These are phyloP conservation scores for Didymella glomerata DNA, from an alignment of 2,329 filamentous ascomycete species.

Conservation along the genomic window DNA sequence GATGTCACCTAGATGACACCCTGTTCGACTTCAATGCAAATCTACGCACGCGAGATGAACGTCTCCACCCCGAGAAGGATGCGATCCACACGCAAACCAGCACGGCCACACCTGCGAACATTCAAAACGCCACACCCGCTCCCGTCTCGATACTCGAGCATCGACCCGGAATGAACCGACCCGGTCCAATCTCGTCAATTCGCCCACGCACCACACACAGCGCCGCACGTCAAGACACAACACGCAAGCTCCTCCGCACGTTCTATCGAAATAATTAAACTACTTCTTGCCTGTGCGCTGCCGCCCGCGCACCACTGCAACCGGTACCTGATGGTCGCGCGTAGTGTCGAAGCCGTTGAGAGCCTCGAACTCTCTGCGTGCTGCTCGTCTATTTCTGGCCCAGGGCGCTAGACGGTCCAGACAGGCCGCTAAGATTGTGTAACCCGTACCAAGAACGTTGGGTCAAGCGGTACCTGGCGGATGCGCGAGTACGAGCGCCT, in stretches of 20 bases:
- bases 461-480: slow-evolving; percentile 4
- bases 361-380: background rate
- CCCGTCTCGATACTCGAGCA: slow-evolving; percentile 3
- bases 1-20: background rate
- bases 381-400: slow-evolving; percentile 1
- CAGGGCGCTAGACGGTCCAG: background rate
- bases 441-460: slow-evolving; percentile 1
- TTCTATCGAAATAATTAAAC: slow-evolving; percentile 6
- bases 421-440: background rate
- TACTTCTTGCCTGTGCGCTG: background rate
- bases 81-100: background rate
- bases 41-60: background rate
- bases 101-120: slow-evolving; percentile 1
- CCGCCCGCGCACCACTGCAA: background rate
- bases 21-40: background rate
- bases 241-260: slow-evolving; percentile 1
- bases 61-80: background rate
- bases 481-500: slow-evolving; percentile 1
- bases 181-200: background rate
- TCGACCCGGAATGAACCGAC: background rate
- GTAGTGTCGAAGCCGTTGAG: background rate
- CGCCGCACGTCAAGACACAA: background rate
- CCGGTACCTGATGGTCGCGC: background rate
- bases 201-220: slow-evolving; percentile 1
- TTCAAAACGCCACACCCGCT: slow-evolving; percentile 10